These are phyloP conservation scores for Dryadomyces quercivorus DNA, from an alignment of 2,329 filamentous ascomycete genomes.

Conservation along the genomic window DNA sequence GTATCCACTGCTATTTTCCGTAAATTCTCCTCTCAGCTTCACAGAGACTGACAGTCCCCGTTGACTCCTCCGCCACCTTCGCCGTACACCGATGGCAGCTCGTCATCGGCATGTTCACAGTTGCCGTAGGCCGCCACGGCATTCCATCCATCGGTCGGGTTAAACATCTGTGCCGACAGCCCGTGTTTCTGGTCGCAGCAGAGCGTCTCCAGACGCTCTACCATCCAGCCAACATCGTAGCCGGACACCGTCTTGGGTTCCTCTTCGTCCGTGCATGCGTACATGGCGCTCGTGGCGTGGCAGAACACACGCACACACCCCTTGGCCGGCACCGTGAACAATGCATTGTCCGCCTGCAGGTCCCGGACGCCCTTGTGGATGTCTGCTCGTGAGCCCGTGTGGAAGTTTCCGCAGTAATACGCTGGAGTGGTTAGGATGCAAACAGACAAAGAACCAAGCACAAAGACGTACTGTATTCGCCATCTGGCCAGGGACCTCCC, in stretches of 20 bases:
- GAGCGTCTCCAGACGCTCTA: constrained; percentile 6
- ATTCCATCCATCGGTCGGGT: constrained; percentile 9
- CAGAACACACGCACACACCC: constrained; percentile 11
- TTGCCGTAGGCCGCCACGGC: constrained; percentile 12
- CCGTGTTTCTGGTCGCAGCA: constrained; percentile 11
- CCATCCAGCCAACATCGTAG: constrained; percentile 10
- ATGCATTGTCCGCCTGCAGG: constrained; percentile 3
- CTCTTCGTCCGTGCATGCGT: constrained; percentile 9
- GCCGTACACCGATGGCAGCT: constrained; percentile 8
- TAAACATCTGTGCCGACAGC: constrained; percentile 11
- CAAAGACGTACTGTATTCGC: constrained; percentile 6
- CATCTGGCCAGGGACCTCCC: constrained; percentile 9
- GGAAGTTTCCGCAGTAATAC: constrained; percentile 12
- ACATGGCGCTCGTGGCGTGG: constrained; percentile 11
- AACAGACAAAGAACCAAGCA: background rate
- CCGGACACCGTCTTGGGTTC: background rate
- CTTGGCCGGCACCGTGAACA: background rate
- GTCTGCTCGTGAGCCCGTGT: constrained; percentile 4
- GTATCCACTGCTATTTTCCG: no score
- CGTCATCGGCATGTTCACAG: constrained; percentile 7
- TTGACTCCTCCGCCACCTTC: constrained; percentile 10
- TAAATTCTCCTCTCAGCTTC: background rate
- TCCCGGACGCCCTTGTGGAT: constrained; percentile 1
- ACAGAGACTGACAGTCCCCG: constrained; percentile 4
- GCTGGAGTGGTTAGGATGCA: background rate